These are phyloP conservation scores for Erucastrum elatum DNA, from an alignment of 345 rosid species.

Conservation along the genomic window DNA sequence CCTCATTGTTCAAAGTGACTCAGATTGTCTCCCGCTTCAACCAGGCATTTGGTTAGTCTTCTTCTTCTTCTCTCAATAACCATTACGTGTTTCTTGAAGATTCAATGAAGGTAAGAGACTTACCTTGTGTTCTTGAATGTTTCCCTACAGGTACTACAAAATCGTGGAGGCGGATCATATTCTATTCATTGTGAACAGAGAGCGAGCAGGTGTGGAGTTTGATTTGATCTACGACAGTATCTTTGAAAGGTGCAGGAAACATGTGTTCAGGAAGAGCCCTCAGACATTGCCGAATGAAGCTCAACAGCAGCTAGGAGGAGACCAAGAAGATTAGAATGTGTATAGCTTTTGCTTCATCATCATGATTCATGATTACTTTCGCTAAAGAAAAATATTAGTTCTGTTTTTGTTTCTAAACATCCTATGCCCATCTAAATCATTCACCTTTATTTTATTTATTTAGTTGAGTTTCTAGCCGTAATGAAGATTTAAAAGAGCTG, in stretches of 20 bases:
- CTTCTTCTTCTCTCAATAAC: neutral
- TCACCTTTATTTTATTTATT: neutral
- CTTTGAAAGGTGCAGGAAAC: slow-evolving; percentile 88
- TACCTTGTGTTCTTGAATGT: neutral
- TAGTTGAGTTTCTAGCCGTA: neutral
- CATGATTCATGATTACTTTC: neutral
- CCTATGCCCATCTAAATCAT: neutral
- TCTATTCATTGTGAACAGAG: slow-evolving; percentile 70
- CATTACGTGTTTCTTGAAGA: slow-evolving; percentile 1
- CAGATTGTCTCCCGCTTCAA: slow-evolving; percentile 63
- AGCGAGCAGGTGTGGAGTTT: slow-evolving; percentile 89
- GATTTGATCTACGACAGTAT: slow-evolving; percentile 92
- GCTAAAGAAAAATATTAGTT: neutral
- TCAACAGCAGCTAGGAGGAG: slow-evolving; percentile 23
- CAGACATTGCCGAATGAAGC: slow-evolving; percentile 60
- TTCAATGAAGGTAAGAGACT: neutral
- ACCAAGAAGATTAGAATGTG: slow-evolving; percentile 3
- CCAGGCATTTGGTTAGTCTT: slow-evolving; percentile 87
- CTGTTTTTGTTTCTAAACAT: neutral
- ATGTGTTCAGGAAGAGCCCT: slow-evolving; percentile 59
- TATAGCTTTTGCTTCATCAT: slow-evolving; percentile 21
- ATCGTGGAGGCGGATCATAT: slow-evolving; percentile 89
- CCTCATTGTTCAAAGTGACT: slow-evolving; percentile 50
- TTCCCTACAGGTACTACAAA: slow-evolving; percentile 76
- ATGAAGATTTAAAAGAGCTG: neutral